Evolutionary conservation across 2,329 filamentous ascomycete genomes (phyloP).

Genomic region (Penicillium polonicum): DNA sequence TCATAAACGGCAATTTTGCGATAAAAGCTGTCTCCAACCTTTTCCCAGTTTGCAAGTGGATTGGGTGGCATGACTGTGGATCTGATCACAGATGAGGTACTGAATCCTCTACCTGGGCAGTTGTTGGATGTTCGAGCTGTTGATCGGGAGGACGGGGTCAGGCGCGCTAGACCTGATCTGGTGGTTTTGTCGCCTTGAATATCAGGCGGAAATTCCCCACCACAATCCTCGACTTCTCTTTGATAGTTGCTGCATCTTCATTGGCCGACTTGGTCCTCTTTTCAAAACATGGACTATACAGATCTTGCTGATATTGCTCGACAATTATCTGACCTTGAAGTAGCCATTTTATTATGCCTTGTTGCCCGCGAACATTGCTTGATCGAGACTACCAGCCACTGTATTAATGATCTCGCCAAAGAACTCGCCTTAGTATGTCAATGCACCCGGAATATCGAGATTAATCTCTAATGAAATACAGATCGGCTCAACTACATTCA

Average conservation of each 20-base stretch:
- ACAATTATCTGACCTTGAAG: slow-evolving; percentile 79
- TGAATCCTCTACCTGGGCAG: background rate
- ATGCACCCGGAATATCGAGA: background rate
- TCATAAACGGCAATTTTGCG: slow-evolving; percentile 93
- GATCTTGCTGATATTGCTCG: slow-evolving; percentile 68
- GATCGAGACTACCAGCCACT: slow-evolving; percentile 66
- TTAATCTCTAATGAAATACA: slow-evolving; percentile 32
- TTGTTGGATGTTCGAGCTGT: slow-evolving; percentile 13
- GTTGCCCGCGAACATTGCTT: slow-evolving; percentile 84
- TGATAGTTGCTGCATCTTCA: slow-evolving; percentile 15
- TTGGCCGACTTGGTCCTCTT: slow-evolving; percentile 3
- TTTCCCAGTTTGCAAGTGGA: slow-evolving; percentile 89
- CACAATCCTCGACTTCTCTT: slow-evolving; percentile 4
- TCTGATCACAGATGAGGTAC: slow-evolving; percentile 10
- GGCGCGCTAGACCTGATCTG: slow-evolving; percentile 14
- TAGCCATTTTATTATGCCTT: slow-evolving; percentile 79
- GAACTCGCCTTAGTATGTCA: slow-evolving; percentile 67
- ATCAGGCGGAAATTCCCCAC: slow-evolving; percentile 5
- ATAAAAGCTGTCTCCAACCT: slow-evolving; percentile 89
- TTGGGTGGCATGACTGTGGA: slow-evolving; percentile 48
- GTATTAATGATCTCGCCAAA: slow-evolving; percentile 66
- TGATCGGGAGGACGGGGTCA: slow-evolving; percentile 12
- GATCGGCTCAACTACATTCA: slow-evolving; percentile 70
- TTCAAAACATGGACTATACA: slow-evolving; percentile 57
- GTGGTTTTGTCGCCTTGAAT: background rate